phyloP scores from a whole-genome alignment of 2,329 filamentous ascomycete species.

The Emmonsiellopsis sp. region DNA sequence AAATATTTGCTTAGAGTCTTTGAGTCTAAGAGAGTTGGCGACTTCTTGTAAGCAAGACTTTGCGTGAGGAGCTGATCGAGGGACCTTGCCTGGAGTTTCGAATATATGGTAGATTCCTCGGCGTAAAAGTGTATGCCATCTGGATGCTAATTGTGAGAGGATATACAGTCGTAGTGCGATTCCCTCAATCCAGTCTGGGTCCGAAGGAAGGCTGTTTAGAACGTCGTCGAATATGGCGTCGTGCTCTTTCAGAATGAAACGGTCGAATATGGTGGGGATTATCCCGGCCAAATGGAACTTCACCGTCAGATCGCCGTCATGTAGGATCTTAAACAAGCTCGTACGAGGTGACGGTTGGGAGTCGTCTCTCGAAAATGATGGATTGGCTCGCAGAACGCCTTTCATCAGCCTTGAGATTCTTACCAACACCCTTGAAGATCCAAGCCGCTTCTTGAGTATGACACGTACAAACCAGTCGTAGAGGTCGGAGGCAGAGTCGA shows the following conservation, averaged over 20 bases:
- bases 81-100: constrained; percentile 70
- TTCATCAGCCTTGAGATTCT: constrained; percentile 60
- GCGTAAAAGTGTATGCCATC: constrained; percentile 77
- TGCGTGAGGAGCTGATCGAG: constrained; percentile 58
- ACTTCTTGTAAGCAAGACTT: constrained; percentile 60
- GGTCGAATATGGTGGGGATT: constrained; percentile 65
- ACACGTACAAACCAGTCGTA: constrained; percentile 68
- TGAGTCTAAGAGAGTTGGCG: constrained; percentile 54
- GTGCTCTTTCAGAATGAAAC: constrained; percentile 74
- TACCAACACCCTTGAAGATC: constrained; percentile 61
- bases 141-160: constrained; percentile 65
- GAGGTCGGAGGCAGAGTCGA: constrained; percentile 60
- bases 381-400: constrained; percentile 55
- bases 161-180: constrained; percentile 75
- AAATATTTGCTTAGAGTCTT: constrained; percentile 63
- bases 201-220: constrained; percentile 64
- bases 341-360: constrained; percentile 56
- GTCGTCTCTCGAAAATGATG: constrained; percentile 55
- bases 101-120: constrained; percentile 90
- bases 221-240: constrained; percentile 79
- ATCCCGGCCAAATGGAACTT: constrained; percentile 65
- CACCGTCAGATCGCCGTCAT: constrained; percentile 55
- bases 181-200: constrained; percentile 64
- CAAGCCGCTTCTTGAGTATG: constrained; percentile 56
- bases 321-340: constrained; percentile 64